Evolutionary conservation across 768 basidiomycete genomes (phyloP).

Genomic region (Phlegmacium glaucopus): DNA sequence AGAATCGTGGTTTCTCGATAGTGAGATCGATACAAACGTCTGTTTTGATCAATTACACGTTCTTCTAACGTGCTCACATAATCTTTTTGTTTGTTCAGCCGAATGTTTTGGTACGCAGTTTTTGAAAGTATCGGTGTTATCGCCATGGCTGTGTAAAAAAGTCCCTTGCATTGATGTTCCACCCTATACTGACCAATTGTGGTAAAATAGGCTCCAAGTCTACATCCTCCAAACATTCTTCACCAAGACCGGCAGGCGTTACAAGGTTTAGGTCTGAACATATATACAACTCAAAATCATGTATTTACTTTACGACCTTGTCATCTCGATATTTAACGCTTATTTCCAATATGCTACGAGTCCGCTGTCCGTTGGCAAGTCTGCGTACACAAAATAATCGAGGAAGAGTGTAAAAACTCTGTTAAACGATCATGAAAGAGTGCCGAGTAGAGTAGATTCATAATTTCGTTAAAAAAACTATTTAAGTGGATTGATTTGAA

Average conservation of each 20-base stretch:
- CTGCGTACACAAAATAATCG: no score
- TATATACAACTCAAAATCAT: no score
- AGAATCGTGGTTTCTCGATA: constrained; percentile 90
- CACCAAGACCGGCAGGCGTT: constrained; percentile 85
- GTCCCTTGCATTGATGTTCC: constrained; percentile 4
- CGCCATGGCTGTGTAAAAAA: constrained; percentile 83
- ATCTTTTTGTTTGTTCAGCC: constrained; percentile 39
- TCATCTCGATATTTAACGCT: constrained; percentile 12
- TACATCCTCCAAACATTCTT: constrained; percentile 96
- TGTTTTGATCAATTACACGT: constrained; percentile 7
- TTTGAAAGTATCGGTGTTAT: constrained; percentile 76
- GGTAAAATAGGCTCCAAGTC: constrained; percentile 67
- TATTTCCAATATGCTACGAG: neutral
- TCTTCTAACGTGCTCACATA: neutral
- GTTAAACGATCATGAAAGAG: no score
- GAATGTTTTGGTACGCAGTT: constrained; percentile 92
- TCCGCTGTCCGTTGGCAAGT: no score
- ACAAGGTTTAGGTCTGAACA: constrained; percentile 64
- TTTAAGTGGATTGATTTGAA: no score
- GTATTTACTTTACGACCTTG: neutral
- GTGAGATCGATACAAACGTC: constrained; percentile 90
- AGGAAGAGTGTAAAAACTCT: no score
- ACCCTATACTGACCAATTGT: neutral
- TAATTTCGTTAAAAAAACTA: no score
- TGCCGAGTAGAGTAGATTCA: no score